Conservation (phyloP, 2,329 filamentous ascomycete species). For the Sporothrix brasiliensis region DNA sequence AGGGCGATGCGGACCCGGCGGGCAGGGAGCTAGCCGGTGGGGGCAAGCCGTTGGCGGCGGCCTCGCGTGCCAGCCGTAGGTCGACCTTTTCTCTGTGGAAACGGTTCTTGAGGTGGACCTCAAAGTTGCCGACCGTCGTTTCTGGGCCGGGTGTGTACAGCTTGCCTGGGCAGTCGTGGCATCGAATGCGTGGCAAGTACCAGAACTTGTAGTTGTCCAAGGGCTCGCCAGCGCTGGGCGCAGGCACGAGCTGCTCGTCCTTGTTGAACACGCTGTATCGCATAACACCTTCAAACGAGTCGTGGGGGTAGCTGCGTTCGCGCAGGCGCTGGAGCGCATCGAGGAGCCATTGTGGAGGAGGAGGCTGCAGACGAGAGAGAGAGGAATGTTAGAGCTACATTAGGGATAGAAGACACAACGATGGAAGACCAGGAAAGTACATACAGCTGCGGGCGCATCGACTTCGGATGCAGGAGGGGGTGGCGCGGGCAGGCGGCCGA, state of each 20-base stretch:
- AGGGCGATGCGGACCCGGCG: background rate
- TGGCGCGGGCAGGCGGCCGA: slow-evolving; percentile 70
- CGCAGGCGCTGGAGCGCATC: slow-evolving; percentile 70
- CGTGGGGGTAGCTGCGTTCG: slow-evolving; percentile 71
- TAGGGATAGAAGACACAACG: background rate
- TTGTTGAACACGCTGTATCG: slow-evolving; percentile 80
- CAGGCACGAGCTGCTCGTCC: slow-evolving; percentile 66
- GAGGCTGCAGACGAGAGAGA: slow-evolving; percentile 60
- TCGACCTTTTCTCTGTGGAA: slow-evolving; percentile 75
- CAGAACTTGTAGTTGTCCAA: slow-evolving; percentile 69
- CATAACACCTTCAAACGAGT: slow-evolving; percentile 89
- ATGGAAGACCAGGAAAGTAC: slow-evolving; percentile 40
- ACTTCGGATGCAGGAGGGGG: slow-evolving; percentile 62
- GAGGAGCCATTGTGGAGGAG: slow-evolving; percentile 83
- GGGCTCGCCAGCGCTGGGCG: slow-evolving; percentile 51
- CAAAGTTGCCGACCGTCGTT: slow-evolving; percentile 84
- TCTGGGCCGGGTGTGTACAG: slow-evolving; percentile 89
- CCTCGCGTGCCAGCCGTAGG: slow-evolving; percentile 46
- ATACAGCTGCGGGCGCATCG: slow-evolving; percentile 63
- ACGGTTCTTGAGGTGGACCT: slow-evolving; percentile 86
- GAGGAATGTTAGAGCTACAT: slow-evolving; percentile 20
- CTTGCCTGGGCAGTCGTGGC: slow-evolving; percentile 89
- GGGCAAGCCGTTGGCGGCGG: slow-evolving; percentile 23
- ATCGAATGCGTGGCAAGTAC: slow-evolving; percentile 87
- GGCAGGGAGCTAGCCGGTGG: slow-evolving; percentile 10